Evolutionary conservation across 1,139 yeast species (phyloP), one percentile per base, ranked within the genome.

Genomic region (Debaryomyces psychrophilus): DNA sequence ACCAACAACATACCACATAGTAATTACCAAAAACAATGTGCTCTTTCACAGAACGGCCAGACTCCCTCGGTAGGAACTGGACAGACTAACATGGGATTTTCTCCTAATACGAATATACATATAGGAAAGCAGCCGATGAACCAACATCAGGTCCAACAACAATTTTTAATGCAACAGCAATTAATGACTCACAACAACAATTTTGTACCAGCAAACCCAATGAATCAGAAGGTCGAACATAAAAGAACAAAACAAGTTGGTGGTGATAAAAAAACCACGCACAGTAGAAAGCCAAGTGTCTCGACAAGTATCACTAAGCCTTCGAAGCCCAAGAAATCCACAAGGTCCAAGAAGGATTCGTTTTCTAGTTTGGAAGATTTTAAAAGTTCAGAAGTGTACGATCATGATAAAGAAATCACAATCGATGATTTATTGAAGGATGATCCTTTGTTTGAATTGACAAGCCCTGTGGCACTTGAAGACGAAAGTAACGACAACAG

Each of bases 401-500:
- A 31, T 9, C 20, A 31, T 14, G 53, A 46, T 18, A 35, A 43
- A 11, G 50, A 48, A 17, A 43, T 58, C 27, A 58, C 64, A 4
- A 59, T 62, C n/a, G 65, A 63, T 26, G 67, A 62, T 41, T 48
- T 62, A 14, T 49, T 63, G 27, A 53, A 55, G 39, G 49, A 53
- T n/a, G 62, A 61, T 43, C 67, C 67, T 4, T 59, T 63, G 33
- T 56, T 53, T 3, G 57, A 50, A 34, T 50, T 37, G 36, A 54
- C 34, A 26, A 36, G 43, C 11, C 42, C 44, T 2, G 29, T 35
- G 6, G 34, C 33, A 14, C 37, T 31, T 9, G 45, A 31, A 28
- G 38, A 31, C 14, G 31, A 15, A 14, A 34, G 38, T 12, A 45
- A 41, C 26, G 49, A 38, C 22, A 35, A 45, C 8, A 46, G 33